A percentile compares a stretch with the other conserved stretches of the same genome.
These are phyloP conservation scores for Clonostachys rhizophaga DNA, from an alignment of 2,329 filamentous ascomycete species.

Conservation along the genomic window DNA sequence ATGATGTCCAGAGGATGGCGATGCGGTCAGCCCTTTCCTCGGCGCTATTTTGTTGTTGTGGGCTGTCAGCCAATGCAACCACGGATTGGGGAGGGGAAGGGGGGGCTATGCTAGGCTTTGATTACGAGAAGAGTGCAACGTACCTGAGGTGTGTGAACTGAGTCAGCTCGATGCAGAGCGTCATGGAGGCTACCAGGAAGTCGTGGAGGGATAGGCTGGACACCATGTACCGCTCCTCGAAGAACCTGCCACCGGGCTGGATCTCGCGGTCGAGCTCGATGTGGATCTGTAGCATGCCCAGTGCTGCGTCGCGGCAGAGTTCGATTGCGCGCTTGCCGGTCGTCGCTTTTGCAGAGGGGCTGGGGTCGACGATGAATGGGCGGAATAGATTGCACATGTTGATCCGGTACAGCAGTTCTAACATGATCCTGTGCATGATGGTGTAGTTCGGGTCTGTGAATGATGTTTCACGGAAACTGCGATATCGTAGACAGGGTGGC, in stretches of 20 bases:
- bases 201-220: conserved; percentile 48
- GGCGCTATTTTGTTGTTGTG: conserved; percentile 4
- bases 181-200: conserved; percentile 55
- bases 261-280: conserved; percentile 39
- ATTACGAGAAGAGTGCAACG: neutral
- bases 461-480: conserved; percentile 32
- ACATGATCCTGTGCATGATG: conserved; percentile 42
- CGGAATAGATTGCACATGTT: conserved; percentile 45
- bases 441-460: conserved; percentile 36
- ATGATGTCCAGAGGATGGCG: conserved; percentile 29
- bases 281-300: conserved; percentile 38
- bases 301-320: conserved; percentile 34
- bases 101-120: neutral
- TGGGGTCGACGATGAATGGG: conserved; percentile 30
- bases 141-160: conserved; percentile 31
- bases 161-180: conserved; percentile 47
- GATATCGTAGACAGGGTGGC: conserved; percentile 31
- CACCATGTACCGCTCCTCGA: conserved; percentile 48
- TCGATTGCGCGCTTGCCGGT: conserved; percentile 12
- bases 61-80: neutral
- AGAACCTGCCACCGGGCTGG: conserved; percentile 42
- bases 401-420: conserved; percentile 43
- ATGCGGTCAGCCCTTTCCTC: conserved; percentile 26
- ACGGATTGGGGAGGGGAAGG: no score
- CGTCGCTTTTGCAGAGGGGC: neutral